Evolutionary conservation across 768 basidiomycete species (phyloP), one percentile per base, ranked within the genome.

Genomic region (Fomitopsis serialis): DNA sequence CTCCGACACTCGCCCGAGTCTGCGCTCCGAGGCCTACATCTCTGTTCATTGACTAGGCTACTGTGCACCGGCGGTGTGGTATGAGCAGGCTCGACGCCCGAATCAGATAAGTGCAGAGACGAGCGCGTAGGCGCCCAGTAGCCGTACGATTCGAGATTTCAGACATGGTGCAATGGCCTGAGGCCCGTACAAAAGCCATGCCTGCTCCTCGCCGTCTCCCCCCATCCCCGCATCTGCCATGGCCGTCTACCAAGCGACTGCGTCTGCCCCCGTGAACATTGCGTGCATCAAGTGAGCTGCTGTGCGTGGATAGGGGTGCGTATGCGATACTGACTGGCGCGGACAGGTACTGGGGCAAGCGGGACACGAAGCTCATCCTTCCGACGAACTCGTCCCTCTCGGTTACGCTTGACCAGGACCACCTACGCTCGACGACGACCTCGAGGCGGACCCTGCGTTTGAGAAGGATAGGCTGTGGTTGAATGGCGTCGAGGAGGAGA

Each of bases 381-480:
- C 97, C 97, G 42, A 98, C 94, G 58, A 99, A 99, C 73, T 92
- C 93, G 0, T 98, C 96, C 10, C 82, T 99, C n/a, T 98, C 95
- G 7, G 91, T 98, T 45, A 98, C 97, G 2, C 87, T 99, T 58
- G 88, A 88, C 64, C 97, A 98, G 71, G 94, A 98, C 71, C 90
- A 98, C 63, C 81, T 99, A 10, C 80, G 92, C 54, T 91, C 92
- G 1, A 96, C 92, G 8, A 99, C 97, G 2, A 92, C 95, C 1
- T 92, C 93, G 4, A 85, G 92, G 87, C 88, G 2, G 89, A 93
- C 63, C 72, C 84, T 0, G 73, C 78, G 1, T 95, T 92, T 64
- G 67, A 76, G 23, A 70, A 78, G 51, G 95, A 98, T 69, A 75
- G 81, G 50, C 78, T 99, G 21, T 99, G 97, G 97, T 78, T 99